phyloP scores from a whole-genome alignment of 2,329 filamentous ascomycete species.

The Fusarium sp. region DNA sequence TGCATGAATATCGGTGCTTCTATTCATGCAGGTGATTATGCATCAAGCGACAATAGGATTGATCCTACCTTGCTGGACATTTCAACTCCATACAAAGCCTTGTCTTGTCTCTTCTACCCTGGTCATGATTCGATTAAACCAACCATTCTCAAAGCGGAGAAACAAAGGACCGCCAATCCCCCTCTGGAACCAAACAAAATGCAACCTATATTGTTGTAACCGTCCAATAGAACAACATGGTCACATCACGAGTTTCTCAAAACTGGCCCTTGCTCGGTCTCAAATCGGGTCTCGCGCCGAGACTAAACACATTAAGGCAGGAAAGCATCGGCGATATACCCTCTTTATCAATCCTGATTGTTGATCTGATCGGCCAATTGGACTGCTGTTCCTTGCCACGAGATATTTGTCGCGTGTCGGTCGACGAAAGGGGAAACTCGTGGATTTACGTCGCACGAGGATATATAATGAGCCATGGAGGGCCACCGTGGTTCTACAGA shows the following conservation, averaged over 20 bases:
- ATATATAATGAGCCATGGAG: constrained; percentile 22
- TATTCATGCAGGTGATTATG: not conserved
- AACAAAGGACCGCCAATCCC: constrained; percentile 25
- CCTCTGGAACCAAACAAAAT: not conserved
- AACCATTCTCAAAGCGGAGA: not conserved
- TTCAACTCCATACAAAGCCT: not conserved
- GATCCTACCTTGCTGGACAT: not conserved
- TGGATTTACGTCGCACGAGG: not conserved
- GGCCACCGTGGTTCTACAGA: not conserved
- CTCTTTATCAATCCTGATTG: not conserved
- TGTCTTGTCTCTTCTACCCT: not conserved
- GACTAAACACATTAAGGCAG: constrained; percentile 18
- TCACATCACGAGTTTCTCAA: not conserved
- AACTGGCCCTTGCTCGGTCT: constrained; percentile 15
- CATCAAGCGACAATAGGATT: not conserved
- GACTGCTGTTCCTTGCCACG: constrained; percentile 3
- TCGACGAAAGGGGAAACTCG: constrained; percentile 4
- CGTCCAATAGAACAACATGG: not conserved
- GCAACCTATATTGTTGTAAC: not conserved
- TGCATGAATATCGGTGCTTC: not conserved
- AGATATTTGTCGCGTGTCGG: constrained; percentile 7
- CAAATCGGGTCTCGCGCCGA: constrained; percentile 4
- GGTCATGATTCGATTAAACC: not conserved
- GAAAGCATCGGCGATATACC: constrained; percentile 10
- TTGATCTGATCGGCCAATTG: constrained; percentile 13